Base-by-base conservation (phyloP, 2,329 filamentous ascomycete genomes). In the Sarocladiaceae sp. region DNA sequence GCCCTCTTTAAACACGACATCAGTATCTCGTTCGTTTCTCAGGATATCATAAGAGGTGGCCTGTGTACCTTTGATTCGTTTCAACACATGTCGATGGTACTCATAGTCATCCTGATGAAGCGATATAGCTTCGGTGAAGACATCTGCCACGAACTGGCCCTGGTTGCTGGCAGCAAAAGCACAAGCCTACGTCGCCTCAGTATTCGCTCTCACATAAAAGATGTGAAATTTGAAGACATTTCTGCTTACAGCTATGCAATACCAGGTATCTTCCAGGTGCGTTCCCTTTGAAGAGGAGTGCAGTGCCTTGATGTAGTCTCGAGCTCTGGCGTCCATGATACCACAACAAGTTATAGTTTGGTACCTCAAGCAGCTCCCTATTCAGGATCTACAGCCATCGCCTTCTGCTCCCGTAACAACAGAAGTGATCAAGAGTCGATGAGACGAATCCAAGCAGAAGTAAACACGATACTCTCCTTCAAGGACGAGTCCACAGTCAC, bases 101-200 rank as follows among this genome's bases (percentile, higher is more conserved):
- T 43, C 42, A 12, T 45, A 16, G 19, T 51, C 46, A 7, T 48
- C 39, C 3, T 27, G 29, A 11, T 42, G 43, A 12, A 21, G 11
- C 3, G 20, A 44, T 18, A 51, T 50, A 2, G 43, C 35, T 20
- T 46, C 24, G 5, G 35, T 47, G 35, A 52, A 51, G 27, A 50
- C 48, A 13, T 48, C 39, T 27, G 50, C 48, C n/a, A 51, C 50
- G 37, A 50, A 50, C 12, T 43, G 33, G 15, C 50, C 48, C 15
- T 50, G 47, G 35, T 51, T 51, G 45, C 50, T 51, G 10, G 50
- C 50, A 2, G 50, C 48, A 46, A 51, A 51, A 3, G 48, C 33
- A 16, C 48, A 51, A 2, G 50, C 48, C 48, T 51, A 18, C 4
- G 2, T 2, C 9, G 35, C 11, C 20, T 21, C 4, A 35, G 20